Conservation (phyloP, 306 rosid species). For the Carpinus fangiana region DNA sequence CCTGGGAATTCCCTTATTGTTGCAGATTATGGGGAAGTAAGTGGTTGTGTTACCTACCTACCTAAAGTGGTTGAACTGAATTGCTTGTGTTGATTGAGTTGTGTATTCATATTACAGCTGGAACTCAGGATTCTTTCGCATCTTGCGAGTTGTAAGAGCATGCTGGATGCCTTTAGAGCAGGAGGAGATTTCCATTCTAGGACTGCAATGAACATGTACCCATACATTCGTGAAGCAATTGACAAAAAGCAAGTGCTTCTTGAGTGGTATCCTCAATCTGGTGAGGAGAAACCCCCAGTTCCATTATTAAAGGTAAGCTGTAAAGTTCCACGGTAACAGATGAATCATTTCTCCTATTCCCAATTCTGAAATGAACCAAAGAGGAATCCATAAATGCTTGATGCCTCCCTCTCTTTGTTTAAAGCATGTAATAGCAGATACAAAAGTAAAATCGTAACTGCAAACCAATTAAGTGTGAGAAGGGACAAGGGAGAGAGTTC, state of each 20-base stretch:
- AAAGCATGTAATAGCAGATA: not conserved
- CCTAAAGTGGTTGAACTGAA: constrained; percentile 12
- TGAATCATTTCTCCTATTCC: not conserved
- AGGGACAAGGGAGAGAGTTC: not conserved
- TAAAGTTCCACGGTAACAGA: not conserved
- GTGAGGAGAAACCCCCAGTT: constrained; percentile 94
- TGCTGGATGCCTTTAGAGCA: constrained; percentile 91
- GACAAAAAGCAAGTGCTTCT: constrained; percentile 73
- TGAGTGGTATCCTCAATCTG: constrained; percentile 95
- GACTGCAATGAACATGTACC: constrained; percentile 98
- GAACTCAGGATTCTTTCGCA: constrained; percentile 98
- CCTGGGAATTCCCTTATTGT: constrained; percentile 92
- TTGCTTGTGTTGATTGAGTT: constrained; percentile 31
- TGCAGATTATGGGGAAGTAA: constrained; percentile 97
- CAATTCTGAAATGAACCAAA: not conserved
- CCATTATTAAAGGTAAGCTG: constrained; percentile 80
- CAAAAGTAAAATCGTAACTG: not conserved
- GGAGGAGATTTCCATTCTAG: constrained; percentile 99
- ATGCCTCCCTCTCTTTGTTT: not conserved
- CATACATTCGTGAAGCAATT: constrained; percentile 85
- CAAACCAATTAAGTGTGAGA: not conserved
- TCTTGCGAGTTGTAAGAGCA: constrained; percentile 91
- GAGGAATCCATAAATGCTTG: not conserved
- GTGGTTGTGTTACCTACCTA: constrained; percentile 26
- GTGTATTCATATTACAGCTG: constrained; percentile 58